A percentile compares a stretch with the other conserved stretches of the same genome.
These are phyloP conservation scores for Plectosphaerella cucumerina DNA, from an alignment of 2,329 filamentous ascomycete species.

Conservation along the genomic window DNA sequence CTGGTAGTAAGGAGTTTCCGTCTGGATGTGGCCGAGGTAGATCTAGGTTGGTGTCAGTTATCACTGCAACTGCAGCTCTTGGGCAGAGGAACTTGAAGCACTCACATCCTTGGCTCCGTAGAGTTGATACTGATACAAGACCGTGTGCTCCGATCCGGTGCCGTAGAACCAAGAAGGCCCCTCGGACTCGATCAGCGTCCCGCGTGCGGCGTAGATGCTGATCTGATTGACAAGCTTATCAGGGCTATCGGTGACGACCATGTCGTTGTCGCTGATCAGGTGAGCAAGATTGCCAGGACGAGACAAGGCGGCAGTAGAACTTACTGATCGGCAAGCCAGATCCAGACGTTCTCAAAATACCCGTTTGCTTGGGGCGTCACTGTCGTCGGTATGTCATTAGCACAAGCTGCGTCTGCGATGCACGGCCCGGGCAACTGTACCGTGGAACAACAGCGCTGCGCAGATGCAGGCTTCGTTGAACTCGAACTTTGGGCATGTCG, in stretches of 20 bases:
- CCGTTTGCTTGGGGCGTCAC: conserved; percentile 40
- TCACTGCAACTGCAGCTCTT: not conserved
- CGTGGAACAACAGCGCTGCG: conserved; percentile 48
- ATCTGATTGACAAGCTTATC: conserved; percentile 16
- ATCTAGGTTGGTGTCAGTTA: conserved; percentile 13
- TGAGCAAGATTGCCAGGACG: too few species aligned
- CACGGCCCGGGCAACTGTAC: too few species aligned
- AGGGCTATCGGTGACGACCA: conserved; percentile 35
- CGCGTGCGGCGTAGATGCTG: conserved; percentile 26
- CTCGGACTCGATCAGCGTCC: conserved; percentile 25
- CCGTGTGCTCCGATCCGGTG: conserved; percentile 41
- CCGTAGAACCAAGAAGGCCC: conserved; percentile 31
- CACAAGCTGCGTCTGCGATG: too few species aligned
- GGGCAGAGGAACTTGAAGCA: conserved; percentile 12
- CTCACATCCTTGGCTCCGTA: conserved; percentile 34
- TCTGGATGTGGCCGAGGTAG: conserved; percentile 47
- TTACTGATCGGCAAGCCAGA: conserved; percentile 66
- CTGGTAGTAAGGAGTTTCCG: conserved; percentile 55
- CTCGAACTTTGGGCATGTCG: conserved; percentile 50
- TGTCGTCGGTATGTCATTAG: too few species aligned
- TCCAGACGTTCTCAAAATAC: conserved; percentile 53
- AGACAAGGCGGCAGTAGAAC: too few species aligned
- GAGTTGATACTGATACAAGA: conserved; percentile 46
- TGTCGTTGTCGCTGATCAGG: conserved; percentile 31
- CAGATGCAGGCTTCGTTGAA: conserved; percentile 55